A percentile compares a stretch with the other conserved stretches of the same genome.
phyloP scores from a whole-genome alignment of 805 yeast genomes.

The Zygotorulaspora danielsina region DNA sequence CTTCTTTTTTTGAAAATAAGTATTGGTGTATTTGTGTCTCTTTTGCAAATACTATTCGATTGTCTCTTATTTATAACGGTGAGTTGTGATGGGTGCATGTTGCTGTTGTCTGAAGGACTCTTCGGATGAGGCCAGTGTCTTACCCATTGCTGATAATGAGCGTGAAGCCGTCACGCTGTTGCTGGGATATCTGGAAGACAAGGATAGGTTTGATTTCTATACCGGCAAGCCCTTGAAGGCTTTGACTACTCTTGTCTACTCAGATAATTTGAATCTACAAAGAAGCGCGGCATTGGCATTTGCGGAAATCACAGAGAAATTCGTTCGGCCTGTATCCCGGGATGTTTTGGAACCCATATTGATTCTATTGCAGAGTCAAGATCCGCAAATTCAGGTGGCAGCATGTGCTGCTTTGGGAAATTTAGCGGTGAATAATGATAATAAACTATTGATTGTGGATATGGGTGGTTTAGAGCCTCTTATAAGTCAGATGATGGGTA shows the following conservation, averaged over 20 bases:
- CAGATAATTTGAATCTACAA: slow-evolving; percentile 91
- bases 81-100: slow-evolving; percentile 46
- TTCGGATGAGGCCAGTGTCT: slow-evolving; percentile 47
- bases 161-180: slow-evolving; percentile 92
- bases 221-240: slow-evolving; percentile 81
- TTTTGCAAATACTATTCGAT: not conserved
- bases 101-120: slow-evolving; percentile 43
- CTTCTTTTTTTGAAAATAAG: not conserved
- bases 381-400: slow-evolving; percentile 94
- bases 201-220: slow-evolving; percentile 73
- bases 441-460: slow-evolving; percentile 87
- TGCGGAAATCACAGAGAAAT: slow-evolving; percentile 97
- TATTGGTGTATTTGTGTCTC: not conserved
- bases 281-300: slow-evolving; percentile 97
- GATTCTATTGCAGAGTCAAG: slow-evolving; percentile 77
- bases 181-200: slow-evolving; percentile 81
- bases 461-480: slow-evolving; percentile 98
- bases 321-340: slow-evolving; percentile 82
- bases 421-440: slow-evolving; percentile 92
- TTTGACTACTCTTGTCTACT: slow-evolving; percentile 84
- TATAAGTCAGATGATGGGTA: slow-evolving; percentile 94
- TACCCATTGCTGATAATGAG: slow-evolving; percentile 91
- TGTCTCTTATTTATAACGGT: not conserved
- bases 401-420: slow-evolving; percentile 99
- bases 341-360: slow-evolving; percentile 93